These are phyloP conservation scores for Pseudogymnoascus sp. DNA, from an alignment of 2,329 filamentous ascomycete species.

Conservation along the genomic window DNA sequence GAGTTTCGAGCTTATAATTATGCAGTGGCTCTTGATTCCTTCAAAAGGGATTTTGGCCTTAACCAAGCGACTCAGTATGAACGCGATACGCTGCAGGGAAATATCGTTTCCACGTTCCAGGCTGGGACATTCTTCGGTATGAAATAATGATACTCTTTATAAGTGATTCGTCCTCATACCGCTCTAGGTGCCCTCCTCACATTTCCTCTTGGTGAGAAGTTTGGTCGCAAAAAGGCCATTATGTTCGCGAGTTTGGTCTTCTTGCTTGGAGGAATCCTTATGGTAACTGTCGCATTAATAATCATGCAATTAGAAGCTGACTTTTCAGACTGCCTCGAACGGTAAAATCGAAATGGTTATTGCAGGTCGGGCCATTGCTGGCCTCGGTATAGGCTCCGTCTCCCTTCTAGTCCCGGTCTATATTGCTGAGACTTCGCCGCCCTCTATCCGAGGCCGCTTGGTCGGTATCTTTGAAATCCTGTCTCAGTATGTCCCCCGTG, in stretches of 20 bases:
- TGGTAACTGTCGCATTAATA: constrained; percentile 5
- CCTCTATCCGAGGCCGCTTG: constrained; percentile 37
- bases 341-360: constrained; percentile 28
- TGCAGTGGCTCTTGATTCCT: constrained; percentile 46
- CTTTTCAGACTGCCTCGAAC: constrained; percentile 27
- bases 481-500: constrained; percentile 33
- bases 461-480: constrained; percentile 39
- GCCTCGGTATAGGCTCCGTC: constrained; percentile 50
- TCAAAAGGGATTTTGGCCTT: constrained; percentile 46
- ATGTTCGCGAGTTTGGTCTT: constrained; percentile 32
- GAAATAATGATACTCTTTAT: background rate
- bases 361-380: constrained; percentile 51
- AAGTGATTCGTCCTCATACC: background rate
- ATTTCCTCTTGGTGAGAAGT: constrained; percentile 33
- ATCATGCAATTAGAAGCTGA: background rate
- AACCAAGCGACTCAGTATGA: constrained; percentile 30
- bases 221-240: constrained; percentile 34
- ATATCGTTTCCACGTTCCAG: constrained; percentile 25
- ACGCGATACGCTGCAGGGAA: constrained; percentile 40
- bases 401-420: constrained; percentile 33
- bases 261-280: constrained; percentile 17
- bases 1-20: background rate
- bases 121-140: constrained; percentile 23
- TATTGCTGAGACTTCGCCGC: constrained; percentile 30
- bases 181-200: constrained; percentile 15